Base-by-base conservation (phyloP, 2,329 filamentous ascomycete species). In the Penicillium palitans region DNA sequence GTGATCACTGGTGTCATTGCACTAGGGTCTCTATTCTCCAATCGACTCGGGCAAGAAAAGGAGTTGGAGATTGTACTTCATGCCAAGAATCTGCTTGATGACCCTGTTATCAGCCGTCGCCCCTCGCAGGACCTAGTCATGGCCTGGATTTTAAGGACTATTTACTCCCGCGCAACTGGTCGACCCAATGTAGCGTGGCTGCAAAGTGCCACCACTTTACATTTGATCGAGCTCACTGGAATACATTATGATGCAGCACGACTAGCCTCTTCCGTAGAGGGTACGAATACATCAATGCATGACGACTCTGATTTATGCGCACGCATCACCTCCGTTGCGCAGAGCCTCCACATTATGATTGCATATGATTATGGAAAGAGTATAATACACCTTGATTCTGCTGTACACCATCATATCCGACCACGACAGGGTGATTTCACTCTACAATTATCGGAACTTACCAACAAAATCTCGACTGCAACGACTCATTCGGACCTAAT, bases 101-200 rank as follows among this genome's bases (percentile, higher is more conserved):
- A 77, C 44, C 63, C 54, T 13, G 52, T 52, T 6, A 55, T 64
- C 7, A 61, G 60, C 37, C 63, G 68, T 17, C 62, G 71, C 13
- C 68, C 68, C 24, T 65, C 58, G 4, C 59, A 73, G 13, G 70
- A 72, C 25, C 65, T 61, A 6, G 64, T 70, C 19, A 57, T 65
- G 6, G 68, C 65, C n/a, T 85, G 82, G 81, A 65, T 82, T 0
- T 73, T 85, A 6, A 77, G 82, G 1, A 78, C 78, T 0, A 69
- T 81, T 0, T 84, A 84, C 42, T 69, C 84, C 9, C 75, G 83
- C 3, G 71, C 79, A 3, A 80, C 81, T 0, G 79, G 76, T 6
- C 77, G 80, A 4, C 81, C 81, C 0, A 80, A 84, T 59, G 73
- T 76, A 0, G 75, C 80, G 1, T 85, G 82, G 82, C 78, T 84